Evolutionary conservation across 2,329 filamentous ascomycete species (phyloP).

Genomic region (Aspergillus flavus): DNA sequence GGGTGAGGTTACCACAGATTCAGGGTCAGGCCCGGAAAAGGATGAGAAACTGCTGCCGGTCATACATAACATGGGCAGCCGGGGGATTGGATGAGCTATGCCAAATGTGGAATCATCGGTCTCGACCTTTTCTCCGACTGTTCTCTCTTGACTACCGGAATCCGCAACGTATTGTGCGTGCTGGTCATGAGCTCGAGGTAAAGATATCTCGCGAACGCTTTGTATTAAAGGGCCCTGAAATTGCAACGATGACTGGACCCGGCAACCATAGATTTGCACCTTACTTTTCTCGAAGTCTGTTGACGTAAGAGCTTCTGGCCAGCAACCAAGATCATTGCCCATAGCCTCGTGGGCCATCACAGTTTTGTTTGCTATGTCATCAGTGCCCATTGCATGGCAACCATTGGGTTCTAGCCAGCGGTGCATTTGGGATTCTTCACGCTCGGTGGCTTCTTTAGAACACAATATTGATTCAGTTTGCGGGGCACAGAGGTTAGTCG

Average conservation of each 20-base stretch:
- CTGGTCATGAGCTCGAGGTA: not conserved
- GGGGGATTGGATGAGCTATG: slow-evolving; percentile 18
- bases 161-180: not conserved
- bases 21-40: slow-evolving; percentile 10
- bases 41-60: slow-evolving; percentile 15
- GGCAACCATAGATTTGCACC: slow-evolving; percentile 1
- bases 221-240: slow-evolving; percentile 2
- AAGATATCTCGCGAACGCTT: slow-evolving; percentile 1
- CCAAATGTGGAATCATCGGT: slow-evolving; percentile 2
- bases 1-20: slow-evolving; percentile 12
- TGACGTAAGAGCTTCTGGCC: slow-evolving; percentile 9
- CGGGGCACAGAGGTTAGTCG: slow-evolving; percentile 5
- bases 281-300: slow-evolving; percentile 3
- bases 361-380: slow-evolving; percentile 10
- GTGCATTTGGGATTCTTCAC: slow-evolving; percentile 8
- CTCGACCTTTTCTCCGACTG: not conserved
- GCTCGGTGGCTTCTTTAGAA: not conserved
- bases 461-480: not conserved
- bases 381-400: slow-evolving; percentile 2
- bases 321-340: slow-evolving; percentile 9
- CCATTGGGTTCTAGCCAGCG: slow-evolving; percentile 7
- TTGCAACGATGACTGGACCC: slow-evolving; percentile 8
- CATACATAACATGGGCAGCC: slow-evolving; percentile 6
- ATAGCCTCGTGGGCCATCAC: slow-evolving; percentile 3
- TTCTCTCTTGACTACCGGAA: not conserved